These are phyloP conservation scores for Grosmannia serpens DNA, from an alignment of 2,329 filamentous ascomycete genomes.

Conservation along the genomic window DNA sequence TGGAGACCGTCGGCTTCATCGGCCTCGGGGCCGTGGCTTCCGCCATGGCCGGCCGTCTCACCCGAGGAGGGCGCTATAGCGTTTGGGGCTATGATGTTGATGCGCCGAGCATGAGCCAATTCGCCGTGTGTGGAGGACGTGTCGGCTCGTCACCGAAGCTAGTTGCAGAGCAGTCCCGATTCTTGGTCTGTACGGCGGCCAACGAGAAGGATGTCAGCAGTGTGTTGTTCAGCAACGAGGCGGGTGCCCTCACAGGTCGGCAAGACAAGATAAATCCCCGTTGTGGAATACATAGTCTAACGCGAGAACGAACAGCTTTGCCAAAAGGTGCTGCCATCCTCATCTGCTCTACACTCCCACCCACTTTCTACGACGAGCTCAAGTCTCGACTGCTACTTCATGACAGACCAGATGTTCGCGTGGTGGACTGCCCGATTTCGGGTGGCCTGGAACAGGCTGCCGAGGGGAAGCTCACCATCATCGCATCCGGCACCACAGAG, in stretches of 20 bases:
- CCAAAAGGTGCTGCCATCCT: constrained; percentile 48
- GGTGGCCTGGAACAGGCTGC: constrained; percentile 32
- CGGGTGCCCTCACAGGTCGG: neutral
- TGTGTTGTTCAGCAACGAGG: neutral
- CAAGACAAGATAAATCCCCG: neutral
- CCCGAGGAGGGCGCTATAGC: constrained; percentile 48
- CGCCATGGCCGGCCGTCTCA: constrained; percentile 64
- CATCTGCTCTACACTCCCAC: constrained; percentile 59
- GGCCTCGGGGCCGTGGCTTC: constrained; percentile 73
- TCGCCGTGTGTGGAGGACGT: constrained; percentile 50
- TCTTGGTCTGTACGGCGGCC: constrained; percentile 58
- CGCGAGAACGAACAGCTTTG: constrained; percentile 38
- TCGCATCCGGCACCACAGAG: constrained; percentile 43
- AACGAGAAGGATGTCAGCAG: constrained; percentile 17
- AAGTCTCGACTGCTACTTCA: constrained; percentile 41
- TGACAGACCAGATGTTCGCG: constrained; percentile 48
- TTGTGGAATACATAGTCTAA: neutral
- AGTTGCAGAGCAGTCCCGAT: constrained; percentile 45
- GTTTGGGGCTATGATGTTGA: constrained; percentile 64
- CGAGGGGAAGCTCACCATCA: constrained; percentile 27
- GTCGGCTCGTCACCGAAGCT: constrained; percentile 47
- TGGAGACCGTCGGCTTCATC: constrained; percentile 41
- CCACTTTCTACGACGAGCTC: constrained; percentile 53
- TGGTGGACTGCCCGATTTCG: constrained; percentile 62
- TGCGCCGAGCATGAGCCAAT: constrained; percentile 51